Evolutionary conservation across 495 filamentous ascomycete genomes (phyloP).

Genomic region (Annulohypoxylon moriforme): DNA sequence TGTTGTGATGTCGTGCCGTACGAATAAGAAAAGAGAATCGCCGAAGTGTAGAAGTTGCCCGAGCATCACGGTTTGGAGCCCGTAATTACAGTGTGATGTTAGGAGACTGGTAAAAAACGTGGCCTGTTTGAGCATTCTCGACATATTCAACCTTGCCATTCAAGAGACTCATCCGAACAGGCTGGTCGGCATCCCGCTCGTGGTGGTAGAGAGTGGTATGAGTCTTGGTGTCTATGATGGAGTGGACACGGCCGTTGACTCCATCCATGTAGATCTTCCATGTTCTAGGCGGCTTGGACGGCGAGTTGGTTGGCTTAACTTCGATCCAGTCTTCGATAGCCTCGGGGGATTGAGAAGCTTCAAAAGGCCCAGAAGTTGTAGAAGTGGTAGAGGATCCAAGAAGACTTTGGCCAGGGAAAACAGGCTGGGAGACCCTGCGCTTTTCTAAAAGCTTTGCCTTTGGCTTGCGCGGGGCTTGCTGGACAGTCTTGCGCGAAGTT

Average conservation of each 20-base stretch:
- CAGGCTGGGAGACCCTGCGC: not conserved
- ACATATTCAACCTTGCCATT: not conserved
- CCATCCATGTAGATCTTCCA: constrained; percentile 9
- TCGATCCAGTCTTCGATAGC: not conserved
- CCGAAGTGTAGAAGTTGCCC: not conserved
- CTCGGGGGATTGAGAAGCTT: not conserved
- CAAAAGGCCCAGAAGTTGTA: not conserved
- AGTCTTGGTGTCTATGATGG: not conserved
- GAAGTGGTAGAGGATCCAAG: not conserved
- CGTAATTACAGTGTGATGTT: not conserved
- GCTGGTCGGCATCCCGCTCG: constrained; percentile 2
- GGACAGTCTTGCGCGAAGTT: not conserved
- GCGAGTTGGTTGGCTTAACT: no score
- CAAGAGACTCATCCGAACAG: constrained; percentile 1
- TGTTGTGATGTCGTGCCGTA: not conserved
- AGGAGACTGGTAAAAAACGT: not conserved
- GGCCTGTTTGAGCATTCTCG: not conserved
- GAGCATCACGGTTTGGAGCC: no score
- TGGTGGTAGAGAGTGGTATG: constrained; percentile 11
- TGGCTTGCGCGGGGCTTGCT: not conserved
- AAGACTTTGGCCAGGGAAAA: not conserved
- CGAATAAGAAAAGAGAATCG: not conserved
- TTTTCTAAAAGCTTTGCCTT: not conserved
- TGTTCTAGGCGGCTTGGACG: not conserved
- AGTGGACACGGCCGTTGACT: not conserved